Percentiles rank a stretch among this genome's conserved stretches.
Evolutionary conservation across 495 filamentous ascomycete species (phyloP).

Genomic region (Rhypophila decipiens): DNA sequence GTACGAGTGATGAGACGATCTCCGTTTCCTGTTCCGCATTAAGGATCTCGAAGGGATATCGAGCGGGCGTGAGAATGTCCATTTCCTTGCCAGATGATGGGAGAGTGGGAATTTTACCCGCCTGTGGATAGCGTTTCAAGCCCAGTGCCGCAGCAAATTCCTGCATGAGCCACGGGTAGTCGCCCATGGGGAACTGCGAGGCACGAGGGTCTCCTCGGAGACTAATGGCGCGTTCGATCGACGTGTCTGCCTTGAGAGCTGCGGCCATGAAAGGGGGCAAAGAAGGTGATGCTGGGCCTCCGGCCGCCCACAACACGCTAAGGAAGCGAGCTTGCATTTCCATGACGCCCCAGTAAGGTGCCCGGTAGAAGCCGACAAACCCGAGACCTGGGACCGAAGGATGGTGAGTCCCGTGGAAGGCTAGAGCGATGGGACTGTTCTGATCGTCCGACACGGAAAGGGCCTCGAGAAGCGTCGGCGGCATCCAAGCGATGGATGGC

Average conservation of each 20-base stretch:
- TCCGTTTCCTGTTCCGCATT: slow-evolving; percentile 16
- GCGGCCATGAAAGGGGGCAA: slow-evolving; percentile 16
- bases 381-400: slow-evolving; percentile 56
- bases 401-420: slow-evolving; percentile 58
- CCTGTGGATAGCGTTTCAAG: slow-evolving; percentile 25
- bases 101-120: slow-evolving; percentile 21
- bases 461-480: slow-evolving; percentile 43
- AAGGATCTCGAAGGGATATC: slow-evolving; percentile 25
- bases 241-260: slow-evolving; percentile 33
- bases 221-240: slow-evolving; percentile 35
- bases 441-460: slow-evolving; percentile 51
- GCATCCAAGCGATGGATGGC: slow-evolving; percentile 54
- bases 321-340: slow-evolving; percentile 78
- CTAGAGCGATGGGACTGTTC: slow-evolving; percentile 63
- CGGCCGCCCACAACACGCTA: slow-evolving; percentile 35
- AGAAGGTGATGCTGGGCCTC: slow-evolving; percentile 14
- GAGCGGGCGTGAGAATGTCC: slow-evolving; percentile 40
- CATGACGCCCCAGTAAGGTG: slow-evolving; percentile 81
- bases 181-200: slow-evolving; percentile 75
- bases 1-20: slow-evolving; percentile 20
- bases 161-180: slow-evolving; percentile 75
- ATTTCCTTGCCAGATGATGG: slow-evolving; percentile 31
- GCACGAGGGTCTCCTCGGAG: slow-evolving; percentile 34
- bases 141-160: slow-evolving; percentile 53
- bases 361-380: slow-evolving; percentile 81